Evolutionary conservation across 768 basidiomycete species (phyloP), one percentile per base, ranked within the genome.

Genomic region (Strobilomyces echinocephalus): DNA sequence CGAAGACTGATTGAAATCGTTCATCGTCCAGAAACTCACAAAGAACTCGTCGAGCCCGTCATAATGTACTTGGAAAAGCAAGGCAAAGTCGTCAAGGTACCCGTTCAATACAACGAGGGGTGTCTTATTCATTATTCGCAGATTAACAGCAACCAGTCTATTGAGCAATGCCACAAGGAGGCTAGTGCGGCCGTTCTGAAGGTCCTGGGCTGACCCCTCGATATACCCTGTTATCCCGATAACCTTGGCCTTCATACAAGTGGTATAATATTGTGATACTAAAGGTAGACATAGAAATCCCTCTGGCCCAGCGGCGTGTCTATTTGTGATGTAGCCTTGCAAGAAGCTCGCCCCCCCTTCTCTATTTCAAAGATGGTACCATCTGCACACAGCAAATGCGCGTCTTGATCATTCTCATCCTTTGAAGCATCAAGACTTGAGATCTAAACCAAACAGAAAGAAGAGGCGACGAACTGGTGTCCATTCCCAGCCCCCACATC

Each of bases 21-120:
- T 30, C 31, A 50, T 38, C 21, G 28, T 46, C 12, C 51, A 88
- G 94, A 75, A 31, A 95, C 93, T 1, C 95, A 97, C 73, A 77
- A 87, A 55, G 81, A 84, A 46, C 85, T 90, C 50, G 90, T 87
- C 7, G 92, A 91, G 88, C 95, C 97, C 8, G 95, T 99, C 47
- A 91, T 99, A 52, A 75, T 92, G 43, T 79, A 94, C 70, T 95
- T 95, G 68, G 69, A 75, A 48, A 66, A 72, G 43, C 69, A 76
- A 46, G 75, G 72, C 60, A 94, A 91, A 69, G 89, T 97, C 12
- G 83, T 85, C 33, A 82, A 91, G 77, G 94, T 94, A 61, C 53
- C 21, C 40, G 24, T 35, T 12, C 18, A 20, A 21, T 38, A 35
- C 26, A 26, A 38, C 24, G 28, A n/a, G 10, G 15, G 4, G 21